A percentile compares a stretch with the other conserved stretches of the same genome.
Conservation (phyloP, 2,329 filamentous ascomycete species). For the Colletotrichum tropicale region DNA sequence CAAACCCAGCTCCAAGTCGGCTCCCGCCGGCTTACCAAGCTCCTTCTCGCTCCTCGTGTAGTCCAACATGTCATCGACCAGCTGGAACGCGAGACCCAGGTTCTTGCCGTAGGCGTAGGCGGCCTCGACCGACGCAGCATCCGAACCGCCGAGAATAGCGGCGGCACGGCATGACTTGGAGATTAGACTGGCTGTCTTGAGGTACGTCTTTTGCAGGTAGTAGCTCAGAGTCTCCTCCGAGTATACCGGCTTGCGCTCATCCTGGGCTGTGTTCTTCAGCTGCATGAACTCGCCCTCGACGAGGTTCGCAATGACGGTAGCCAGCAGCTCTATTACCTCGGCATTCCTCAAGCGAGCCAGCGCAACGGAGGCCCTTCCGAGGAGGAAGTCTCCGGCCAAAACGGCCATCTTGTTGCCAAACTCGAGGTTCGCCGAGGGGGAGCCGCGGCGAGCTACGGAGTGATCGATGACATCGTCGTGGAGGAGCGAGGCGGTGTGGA, state of each 20-base stretch:
- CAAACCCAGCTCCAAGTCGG: constrained; percentile 89
- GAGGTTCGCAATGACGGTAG: constrained; percentile 95
- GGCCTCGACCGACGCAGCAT: constrained; percentile 82
- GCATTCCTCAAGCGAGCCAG: constrained; percentile 88
- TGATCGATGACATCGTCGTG: constrained; percentile 99
- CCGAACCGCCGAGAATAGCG: constrained; percentile 80
- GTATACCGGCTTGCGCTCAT: constrained; percentile 84
- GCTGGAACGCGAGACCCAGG: constrained; percentile 91
- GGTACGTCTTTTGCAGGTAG: constrained; percentile 97
- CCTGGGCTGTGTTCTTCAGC: constrained; percentile 90
- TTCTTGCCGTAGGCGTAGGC: constrained; percentile 95
- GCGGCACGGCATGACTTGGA: constrained; percentile 94
- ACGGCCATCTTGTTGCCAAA: constrained; percentile 99
- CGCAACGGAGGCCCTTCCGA: constrained; percentile 91
- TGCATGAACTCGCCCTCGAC: constrained; percentile 99
- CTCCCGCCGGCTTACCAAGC: constrained; percentile 92
- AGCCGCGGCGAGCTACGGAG: constrained; percentile 81
- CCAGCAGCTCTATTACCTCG: constrained; percentile 92
- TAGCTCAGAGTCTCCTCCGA: constrained; percentile 90
- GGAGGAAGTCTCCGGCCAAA: constrained; percentile 92
- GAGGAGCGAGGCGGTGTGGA: constrained; percentile 93
- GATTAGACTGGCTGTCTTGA: constrained; percentile 95
- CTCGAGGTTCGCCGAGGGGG: constrained; percentile 87
- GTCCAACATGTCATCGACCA: constrained; percentile 97
- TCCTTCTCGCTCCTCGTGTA: constrained; percentile 87